Conservation (phyloP, 1,284 basidiomycete species). For the Tylopilus orsonianus region DNA sequence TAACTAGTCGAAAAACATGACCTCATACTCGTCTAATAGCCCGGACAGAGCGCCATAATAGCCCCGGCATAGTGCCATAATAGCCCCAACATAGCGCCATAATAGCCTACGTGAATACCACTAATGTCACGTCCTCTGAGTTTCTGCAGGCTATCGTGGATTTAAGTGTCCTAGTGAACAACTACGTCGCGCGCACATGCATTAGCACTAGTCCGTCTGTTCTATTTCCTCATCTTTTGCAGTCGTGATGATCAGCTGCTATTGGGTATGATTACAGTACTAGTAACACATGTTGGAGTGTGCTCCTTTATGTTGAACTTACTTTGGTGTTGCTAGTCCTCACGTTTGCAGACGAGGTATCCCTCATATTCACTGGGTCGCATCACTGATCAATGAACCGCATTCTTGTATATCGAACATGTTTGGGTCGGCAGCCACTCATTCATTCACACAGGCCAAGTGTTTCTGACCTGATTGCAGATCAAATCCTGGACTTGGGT, state of each 20-base stretch:
- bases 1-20: too few relatives aligned
- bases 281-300: background rate
- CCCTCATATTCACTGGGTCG: background rate
- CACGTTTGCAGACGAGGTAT: background rate
- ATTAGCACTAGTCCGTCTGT: background rate
- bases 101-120: too few relatives aligned
- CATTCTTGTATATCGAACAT: background rate
- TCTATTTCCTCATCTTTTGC: background rate
- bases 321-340: background rate
- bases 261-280: slow-evolving; percentile 10
- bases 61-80: too few relatives aligned
- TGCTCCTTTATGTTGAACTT: background rate
- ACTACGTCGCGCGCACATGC: slow-evolving; percentile 4
- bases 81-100: too few relatives aligned
- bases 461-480: background rate
- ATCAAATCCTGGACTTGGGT: background rate
- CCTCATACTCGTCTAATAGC: too few relatives aligned
- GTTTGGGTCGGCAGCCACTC: background rate
- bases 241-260: slow-evolving; percentile 7
- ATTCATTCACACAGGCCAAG: background rate
- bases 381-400: background rate
- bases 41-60: too few relatives aligned
- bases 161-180: background rate
- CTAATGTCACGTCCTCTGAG: slow-evolving; percentile 1
- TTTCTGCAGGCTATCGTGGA: background rate